Percentiles rank a stretch among this genome's conserved stretches.
Evolutionary conservation across 2,329 filamentous ascomycete species (phyloP).

Genomic region (Penicillium freii): DNA sequence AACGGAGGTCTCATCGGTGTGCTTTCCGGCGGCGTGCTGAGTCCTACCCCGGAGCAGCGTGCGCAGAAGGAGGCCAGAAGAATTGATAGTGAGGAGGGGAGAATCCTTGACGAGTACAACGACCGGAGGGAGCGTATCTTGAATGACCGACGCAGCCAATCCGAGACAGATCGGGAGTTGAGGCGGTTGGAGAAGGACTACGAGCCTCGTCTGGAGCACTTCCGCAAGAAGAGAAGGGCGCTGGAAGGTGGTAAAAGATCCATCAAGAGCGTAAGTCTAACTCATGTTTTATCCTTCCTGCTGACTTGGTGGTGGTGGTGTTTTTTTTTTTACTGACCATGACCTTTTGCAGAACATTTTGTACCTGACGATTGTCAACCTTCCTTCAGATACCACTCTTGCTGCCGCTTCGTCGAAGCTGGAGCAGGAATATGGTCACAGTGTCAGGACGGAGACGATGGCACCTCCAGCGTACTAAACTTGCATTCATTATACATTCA

Average conservation of each 20-base stretch:
- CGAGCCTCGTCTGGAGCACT: not conserved
- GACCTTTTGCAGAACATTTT: not conserved
- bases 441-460: not conserved
- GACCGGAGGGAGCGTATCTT: not conserved
- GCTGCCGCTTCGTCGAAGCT: not conserved
- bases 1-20: slow-evolving; percentile 48
- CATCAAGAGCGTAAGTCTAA: not conserved
- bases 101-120: not conserved
- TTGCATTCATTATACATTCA: not conserved
- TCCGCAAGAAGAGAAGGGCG: not conserved
- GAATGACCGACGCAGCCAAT: not conserved
- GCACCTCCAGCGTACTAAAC: not conserved
- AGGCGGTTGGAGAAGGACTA: not conserved
- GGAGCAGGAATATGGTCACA: not conserved
- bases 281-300: not conserved
- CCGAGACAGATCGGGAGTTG: not conserved
- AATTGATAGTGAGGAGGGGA: not conserved
- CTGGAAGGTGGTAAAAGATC: not conserved
- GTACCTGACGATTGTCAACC: not conserved
- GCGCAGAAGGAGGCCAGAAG: not conserved
- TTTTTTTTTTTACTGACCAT: not conserved
- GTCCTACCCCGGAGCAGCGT: not conserved
- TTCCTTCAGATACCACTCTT: not conserved
- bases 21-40: slow-evolving; percentile 42
- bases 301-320: not conserved